Base-by-base conservation (phyloP, 2,329 filamentous ascomycete species). In the Cordyceps pruinosa region DNA sequence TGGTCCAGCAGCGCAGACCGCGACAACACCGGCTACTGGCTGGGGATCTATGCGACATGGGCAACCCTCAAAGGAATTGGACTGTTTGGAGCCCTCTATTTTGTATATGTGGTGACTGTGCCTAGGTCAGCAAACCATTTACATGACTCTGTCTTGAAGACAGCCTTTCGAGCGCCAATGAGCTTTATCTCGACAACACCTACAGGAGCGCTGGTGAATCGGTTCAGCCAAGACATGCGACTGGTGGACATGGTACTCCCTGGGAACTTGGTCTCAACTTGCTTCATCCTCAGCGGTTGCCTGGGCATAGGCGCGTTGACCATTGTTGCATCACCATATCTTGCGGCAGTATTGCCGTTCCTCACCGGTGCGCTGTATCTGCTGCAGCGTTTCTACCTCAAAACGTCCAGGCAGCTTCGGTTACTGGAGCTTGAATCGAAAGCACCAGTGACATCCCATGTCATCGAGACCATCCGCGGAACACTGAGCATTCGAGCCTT, bases 401-500 rank as follows among this genome's bases (percentile, higher is more conserved):
- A 48, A 2, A 60, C 59, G 2, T 60, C 59, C 6, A 26, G 23
- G 25, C 59, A 60, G 52, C 59, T 60, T 39, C 51, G 59, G 44
- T 42, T 60, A 7, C 47, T 60, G 1, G 59, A 60, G 41, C 64
- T 73, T 1, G 70, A 72, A 59, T 63, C 65, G 3, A 70, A 69
- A 56, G 64, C 64, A 8, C 69, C 69, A 4, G 59, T 72, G 0
- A 70, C 69, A 44, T 68, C 66, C 0, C 64, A 65, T 23, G 68
- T 73, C 19, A 66, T 71, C 25, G 78, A 81, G 54, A 74, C 74
- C 5, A 61, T 79, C 1, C 66, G 69, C 17, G 77, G 77, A 0
- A 59, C 78, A 1, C 60, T 69, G 0, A 78, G 74, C 0, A 76
- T 81, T 46, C 73, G 80, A 21, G 77, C 80, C 2, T 82, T 80